Evolutionary conservation across 768 basidiomycete genomes (phyloP).

Genomic region (Termitomyces sp.): DNA sequence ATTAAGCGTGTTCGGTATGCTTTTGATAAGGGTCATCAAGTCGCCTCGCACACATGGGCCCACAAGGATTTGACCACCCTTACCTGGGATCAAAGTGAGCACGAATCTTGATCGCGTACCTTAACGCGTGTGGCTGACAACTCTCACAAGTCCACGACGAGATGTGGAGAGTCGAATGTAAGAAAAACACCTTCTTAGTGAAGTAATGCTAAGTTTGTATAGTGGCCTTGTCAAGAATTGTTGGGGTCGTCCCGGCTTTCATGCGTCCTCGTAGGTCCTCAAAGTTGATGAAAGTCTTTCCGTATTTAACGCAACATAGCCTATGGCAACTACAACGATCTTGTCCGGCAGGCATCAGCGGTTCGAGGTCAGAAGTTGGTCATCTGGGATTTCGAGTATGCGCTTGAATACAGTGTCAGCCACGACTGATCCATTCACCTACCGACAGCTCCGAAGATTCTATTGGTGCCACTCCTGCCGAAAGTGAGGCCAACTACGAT

Average conservation of each 20-base stretch:
- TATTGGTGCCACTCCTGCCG: slow-evolving; percentile 24
- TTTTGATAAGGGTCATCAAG: slow-evolving; percentile 34
- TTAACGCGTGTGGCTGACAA: not conserved
- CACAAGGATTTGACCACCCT: slow-evolving; percentile 35
- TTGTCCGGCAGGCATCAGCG: slow-evolving; percentile 33
- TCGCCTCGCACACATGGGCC: slow-evolving; percentile 42
- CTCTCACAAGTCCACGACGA: slow-evolving; percentile 33
- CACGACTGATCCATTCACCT: not conserved
- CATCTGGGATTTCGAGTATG: slow-evolving; percentile 29
- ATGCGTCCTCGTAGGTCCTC: slow-evolving; percentile 38
- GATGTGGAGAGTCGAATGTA: slow-evolving; percentile 41
- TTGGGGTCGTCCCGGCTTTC: slow-evolving; percentile 39
- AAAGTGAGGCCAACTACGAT: slow-evolving; percentile 29
- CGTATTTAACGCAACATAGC: slow-evolving; percentile 18
- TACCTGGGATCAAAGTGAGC: slow-evolving; percentile 35
- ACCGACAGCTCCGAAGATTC: slow-evolving; percentile 33
- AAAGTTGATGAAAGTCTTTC: not conserved
- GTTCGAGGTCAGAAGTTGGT: slow-evolving; percentile 32
- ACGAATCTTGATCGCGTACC: not conserved
- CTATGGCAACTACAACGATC: slow-evolving; percentile 42
- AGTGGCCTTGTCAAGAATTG: slow-evolving; percentile 38
- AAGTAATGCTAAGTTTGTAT: not conserved
- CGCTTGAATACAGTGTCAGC: not conserved
- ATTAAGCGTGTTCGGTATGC: slow-evolving; percentile 31
- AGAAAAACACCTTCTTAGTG: slow-evolving; percentile 9